Evolutionary conservation across 1,284 basidiomycete genomes (phyloP), one percentile per base, ranked within the genome.

Genomic region (Somion occarium): DNA sequence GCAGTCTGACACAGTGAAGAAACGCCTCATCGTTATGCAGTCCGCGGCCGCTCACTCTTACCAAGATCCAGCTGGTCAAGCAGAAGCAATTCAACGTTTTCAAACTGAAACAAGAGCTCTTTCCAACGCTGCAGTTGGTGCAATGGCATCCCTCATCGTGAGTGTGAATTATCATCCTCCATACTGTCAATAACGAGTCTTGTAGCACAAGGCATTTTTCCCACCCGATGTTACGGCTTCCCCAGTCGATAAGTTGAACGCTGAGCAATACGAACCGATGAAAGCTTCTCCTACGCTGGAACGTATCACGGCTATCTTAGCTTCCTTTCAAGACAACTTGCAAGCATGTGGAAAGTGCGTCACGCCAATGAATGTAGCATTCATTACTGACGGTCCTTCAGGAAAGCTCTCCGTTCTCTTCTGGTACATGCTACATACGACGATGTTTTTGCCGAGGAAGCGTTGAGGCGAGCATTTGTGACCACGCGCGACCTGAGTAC

Each of bases 81-180:
- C 73, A 7, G 76, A 83, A 51, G 78, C 79, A 53, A 75, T 82
- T 48, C 88, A 84, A 59, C 78, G 80, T 54, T 88, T 88, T 66
- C 85, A 84, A 61, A 80, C 78, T 48, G 91, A 91, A 68, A 88
- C 82, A 5, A 78, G 76, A 52, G 64, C 82, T 50, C 71, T 91
- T 51, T 94, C 91, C 3, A 79, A 83, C 61, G 91, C 84, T 27
- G 89, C 88, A 46, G 80, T 88, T 13, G 88, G 91, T 44, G 89
- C 91, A 3, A 76, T 95, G 71, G 83, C 91, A n/a, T 82, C 90
- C 5, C 78, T 97, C 55, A 91, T 88, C 65, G 91, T 93, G 60
- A 73, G 91, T 57, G 43, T 47, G 25, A 4, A 5, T 41, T 46
- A 27, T 24, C 34, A 38, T 49, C 24, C 18, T n/a, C 19, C 27